These are phyloP conservation scores for Gynostemma pentaphyllum DNA, from an alignment of 306 rosid genomes.

Conservation along the genomic window DNA sequence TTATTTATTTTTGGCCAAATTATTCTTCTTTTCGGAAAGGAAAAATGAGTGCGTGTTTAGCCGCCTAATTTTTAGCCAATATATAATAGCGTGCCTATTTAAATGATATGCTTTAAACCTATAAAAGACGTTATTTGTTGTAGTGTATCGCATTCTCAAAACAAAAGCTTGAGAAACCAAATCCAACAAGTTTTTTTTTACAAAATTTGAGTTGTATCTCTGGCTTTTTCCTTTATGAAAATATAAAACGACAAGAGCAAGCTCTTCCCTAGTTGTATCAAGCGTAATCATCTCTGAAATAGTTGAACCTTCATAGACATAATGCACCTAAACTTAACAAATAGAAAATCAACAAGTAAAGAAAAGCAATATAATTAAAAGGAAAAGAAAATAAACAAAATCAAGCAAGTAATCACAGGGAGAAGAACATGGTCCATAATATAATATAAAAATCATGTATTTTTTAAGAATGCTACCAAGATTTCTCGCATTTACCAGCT, in stretches of 20 bases:
- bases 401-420: background rate
- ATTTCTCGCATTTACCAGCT: background rate
- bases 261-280: constrained; percentile 88
- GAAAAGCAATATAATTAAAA: background rate
- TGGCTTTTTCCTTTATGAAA: constrained; percentile 91
- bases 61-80: too few relatives aligned
- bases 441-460: background rate
- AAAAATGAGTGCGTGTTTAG: too few relatives aligned
- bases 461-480: background rate
- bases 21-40: too few relatives aligned
- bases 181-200: too few relatives aligned
- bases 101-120: too few relatives aligned
- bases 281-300: constrained; percentile 61
- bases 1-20: too few relatives aligned
- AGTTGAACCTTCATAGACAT: background rate
- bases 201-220: too few relatives aligned
- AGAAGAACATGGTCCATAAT: background rate
- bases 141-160: too few relatives aligned
- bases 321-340: background rate
- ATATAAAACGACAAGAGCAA: constrained; percentile 68
- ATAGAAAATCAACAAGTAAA: background rate
- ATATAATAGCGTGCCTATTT: too few relatives aligned
- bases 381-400: background rate
- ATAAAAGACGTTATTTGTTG: too few relatives aligned
- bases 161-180: too few relatives aligned